phyloP scores from a whole-genome alignment of 768 basidiomycete species.

The Termitomyces bulborhizus region DNA sequence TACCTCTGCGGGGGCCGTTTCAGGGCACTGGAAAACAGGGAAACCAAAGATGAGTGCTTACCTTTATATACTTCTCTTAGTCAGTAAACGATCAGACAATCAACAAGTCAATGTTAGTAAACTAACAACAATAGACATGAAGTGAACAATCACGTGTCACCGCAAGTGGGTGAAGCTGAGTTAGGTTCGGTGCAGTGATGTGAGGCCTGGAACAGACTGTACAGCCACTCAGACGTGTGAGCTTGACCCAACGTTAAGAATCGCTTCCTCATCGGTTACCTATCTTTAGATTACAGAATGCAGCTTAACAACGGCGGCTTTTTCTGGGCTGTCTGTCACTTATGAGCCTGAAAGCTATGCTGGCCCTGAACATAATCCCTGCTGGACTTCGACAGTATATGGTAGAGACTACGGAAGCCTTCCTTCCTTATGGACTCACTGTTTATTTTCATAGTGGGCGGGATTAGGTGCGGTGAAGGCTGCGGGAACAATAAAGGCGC shows the following conservation, averaged over 20 bases:
- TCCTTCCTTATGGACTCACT: neutral
- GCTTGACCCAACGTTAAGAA: neutral
- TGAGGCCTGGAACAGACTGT: conserved; percentile 1
- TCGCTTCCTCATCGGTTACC: neutral
- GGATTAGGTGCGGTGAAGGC: neutral
- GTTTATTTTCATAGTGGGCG: neutral
- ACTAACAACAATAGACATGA: too few species aligned
- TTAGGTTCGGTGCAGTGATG: too few species aligned
- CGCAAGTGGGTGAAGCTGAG: too few species aligned
- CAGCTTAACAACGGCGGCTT: conserved; percentile 2
- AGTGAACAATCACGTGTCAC: too few species aligned
- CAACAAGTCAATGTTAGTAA: too few species aligned
- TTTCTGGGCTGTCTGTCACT: neutral
- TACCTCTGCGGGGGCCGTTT: neutral
- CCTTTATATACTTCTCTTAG: too few species aligned
- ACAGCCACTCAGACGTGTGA: neutral
- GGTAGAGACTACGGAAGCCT: neutral
- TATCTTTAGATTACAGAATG: conserved; percentile 4
- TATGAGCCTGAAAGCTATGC: neutral
- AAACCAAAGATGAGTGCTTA: too few species aligned
- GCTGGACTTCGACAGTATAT: conserved; percentile 4
- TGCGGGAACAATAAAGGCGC: neutral
- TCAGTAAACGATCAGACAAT: neutral
- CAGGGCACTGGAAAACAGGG: too few species aligned
- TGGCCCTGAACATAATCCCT: conserved; percentile 1